Evolutionary conservation across 257 asterid species (phyloP).

Genomic region (Solanum chaucha): DNA sequence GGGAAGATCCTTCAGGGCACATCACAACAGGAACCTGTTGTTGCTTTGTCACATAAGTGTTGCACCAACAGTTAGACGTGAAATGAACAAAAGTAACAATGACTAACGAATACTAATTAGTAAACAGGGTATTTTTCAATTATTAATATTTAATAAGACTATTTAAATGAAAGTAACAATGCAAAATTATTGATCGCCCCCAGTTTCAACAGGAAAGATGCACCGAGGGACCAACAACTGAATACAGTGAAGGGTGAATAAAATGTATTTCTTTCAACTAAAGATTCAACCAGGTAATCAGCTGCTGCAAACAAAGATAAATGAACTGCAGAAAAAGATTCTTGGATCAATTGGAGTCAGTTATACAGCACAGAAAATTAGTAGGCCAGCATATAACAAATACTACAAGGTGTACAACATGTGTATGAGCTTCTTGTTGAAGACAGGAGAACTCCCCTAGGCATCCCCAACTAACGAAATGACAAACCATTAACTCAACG

Average conservation of each 20-base stretch:
- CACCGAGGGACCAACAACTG: not conserved
- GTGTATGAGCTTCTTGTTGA: not conserved
- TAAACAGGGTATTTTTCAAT: not conserved
- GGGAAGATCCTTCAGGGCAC: slow-evolving; percentile 82
- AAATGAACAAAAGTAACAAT: not conserved
- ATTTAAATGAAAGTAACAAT: not conserved
- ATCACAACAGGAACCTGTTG: slow-evolving; percentile 62
- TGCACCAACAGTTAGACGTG: not conserved
- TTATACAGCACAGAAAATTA: not conserved
- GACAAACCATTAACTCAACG: not conserved
- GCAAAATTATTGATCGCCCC: not conserved
- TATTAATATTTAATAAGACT: not conserved
- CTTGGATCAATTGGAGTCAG: not conserved
- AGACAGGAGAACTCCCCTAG: not conserved
- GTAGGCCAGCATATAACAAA: not conserved
- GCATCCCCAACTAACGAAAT: not conserved
- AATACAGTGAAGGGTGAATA: not conserved
- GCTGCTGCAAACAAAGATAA: not conserved
- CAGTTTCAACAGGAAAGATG: not conserved
- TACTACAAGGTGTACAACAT: not conserved
- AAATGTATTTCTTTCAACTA: not conserved
- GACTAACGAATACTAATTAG: not conserved
- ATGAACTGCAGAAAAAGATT: not conserved
- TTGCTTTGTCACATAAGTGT: not conserved
- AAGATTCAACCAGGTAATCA: not conserved